Percentiles rank a stretch among this genome's conserved stretches.
Evolutionary conservation across 2,329 filamentous ascomycete genomes (phyloP).

Genomic region (Blastomyces parvus): DNA sequence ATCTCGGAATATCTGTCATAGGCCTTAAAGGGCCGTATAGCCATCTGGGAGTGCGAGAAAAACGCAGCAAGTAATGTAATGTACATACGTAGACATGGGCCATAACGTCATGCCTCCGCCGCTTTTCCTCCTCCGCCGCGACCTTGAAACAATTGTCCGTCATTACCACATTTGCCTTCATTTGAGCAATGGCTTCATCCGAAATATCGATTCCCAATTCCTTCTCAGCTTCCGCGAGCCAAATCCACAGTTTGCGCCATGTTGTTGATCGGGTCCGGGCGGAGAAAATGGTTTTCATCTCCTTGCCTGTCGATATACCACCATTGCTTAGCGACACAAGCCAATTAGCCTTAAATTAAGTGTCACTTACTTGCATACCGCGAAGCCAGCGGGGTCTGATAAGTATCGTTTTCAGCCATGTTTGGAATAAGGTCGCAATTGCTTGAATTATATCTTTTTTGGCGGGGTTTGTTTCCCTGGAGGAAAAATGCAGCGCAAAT

Average conservation of each 20-base stretch:
- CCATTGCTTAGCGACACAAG: not conserved
- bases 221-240: conserved; percentile 71
- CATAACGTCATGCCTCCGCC: conserved; percentile 56
- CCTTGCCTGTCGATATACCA: conserved; percentile 27
- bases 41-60: not conserved
- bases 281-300: conserved; percentile 74
- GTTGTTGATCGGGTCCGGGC: conserved; percentile 63
- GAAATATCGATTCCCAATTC: conserved; percentile 62
- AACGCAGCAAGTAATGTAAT: not conserved
- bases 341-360: conserved; percentile 11
- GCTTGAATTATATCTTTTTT: no score
- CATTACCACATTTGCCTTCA: conserved; percentile 63
- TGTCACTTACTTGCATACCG: conserved; percentile 54
- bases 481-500: not conserved
- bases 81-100: conserved; percentile 50
- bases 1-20: not conserved
- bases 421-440: conserved; percentile 8
- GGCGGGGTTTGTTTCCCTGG: not conserved
- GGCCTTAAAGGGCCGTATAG: not conserved
- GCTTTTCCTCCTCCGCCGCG: conserved; percentile 67
- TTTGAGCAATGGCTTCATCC: conserved; percentile 63
- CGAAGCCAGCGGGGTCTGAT: conserved; percentile 59
- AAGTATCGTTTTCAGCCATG: conserved; percentile 43
- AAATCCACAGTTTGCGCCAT: conserved; percentile 80
- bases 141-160: conserved; percentile 69